These are phyloP conservation scores for Ophiostoma ulmi DNA, from an alignment of 2,329 filamentous ascomycete species.

Conservation along the genomic window DNA sequence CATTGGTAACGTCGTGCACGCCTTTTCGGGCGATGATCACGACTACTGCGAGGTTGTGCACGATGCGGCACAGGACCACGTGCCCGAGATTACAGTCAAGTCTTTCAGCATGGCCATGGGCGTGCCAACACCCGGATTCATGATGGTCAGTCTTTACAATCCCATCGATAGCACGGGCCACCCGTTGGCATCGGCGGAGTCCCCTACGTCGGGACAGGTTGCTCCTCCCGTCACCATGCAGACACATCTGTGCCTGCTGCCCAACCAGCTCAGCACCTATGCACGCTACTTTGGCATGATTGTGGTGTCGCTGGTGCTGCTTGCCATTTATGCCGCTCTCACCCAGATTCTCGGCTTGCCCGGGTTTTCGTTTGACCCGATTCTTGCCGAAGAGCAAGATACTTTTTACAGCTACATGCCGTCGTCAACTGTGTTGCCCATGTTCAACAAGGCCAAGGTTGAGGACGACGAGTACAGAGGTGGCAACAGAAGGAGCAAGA, in stretches of 20 bases:
- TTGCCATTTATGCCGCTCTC: conserved; percentile 52
- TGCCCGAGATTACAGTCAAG: conserved; percentile 89
- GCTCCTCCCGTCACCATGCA: conserved; percentile 48
- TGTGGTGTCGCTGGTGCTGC: conserved; percentile 46
- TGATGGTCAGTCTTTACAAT: conserved; percentile 88
- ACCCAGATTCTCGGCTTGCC: conserved; percentile 51
- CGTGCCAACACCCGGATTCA: conserved; percentile 77
- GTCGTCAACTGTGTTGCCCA: conserved; percentile 37
- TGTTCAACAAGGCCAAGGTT: conserved; percentile 53
- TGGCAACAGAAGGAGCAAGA: conserved; percentile 19
- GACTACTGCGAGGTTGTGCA: conserved; percentile 94
- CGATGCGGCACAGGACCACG: conserved; percentile 58
- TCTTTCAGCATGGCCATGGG: conserved; percentile 96
- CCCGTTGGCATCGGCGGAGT: conserved; percentile 41
- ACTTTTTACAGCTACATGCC: conserved; percentile 14
- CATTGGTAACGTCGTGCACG: conserved; percentile 74
- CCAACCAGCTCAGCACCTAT: conserved; percentile 80
- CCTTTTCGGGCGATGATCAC: conserved; percentile 95
- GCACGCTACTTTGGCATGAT: conserved; percentile 68
- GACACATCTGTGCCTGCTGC: conserved; percentile 84
- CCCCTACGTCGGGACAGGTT: background rate
- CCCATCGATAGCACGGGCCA: conserved; percentile 63
- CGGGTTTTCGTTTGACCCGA: conserved; percentile 49
- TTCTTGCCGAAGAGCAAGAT: conserved; percentile 18
- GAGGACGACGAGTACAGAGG: conserved; percentile 42